Conservation (phyloP, 1,284 basidiomycete species). For the Papiliotrema nemorosa region DNA sequence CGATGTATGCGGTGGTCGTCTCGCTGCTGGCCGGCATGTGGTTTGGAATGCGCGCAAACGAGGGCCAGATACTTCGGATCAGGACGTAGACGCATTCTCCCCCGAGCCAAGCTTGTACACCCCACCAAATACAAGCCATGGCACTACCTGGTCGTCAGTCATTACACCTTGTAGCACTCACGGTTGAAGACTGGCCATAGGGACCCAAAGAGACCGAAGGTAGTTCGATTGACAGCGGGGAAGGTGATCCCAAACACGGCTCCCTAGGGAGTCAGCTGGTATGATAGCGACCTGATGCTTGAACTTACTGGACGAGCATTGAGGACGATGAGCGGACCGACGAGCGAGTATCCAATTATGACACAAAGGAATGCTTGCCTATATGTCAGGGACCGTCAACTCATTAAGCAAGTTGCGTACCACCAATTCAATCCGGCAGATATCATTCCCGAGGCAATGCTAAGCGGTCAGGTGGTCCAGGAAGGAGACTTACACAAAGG, state of each 20-base stretch:
- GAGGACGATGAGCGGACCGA: conserved; percentile 69
- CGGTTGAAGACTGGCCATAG: conserved; percentile 80
- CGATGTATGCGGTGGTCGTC: conserved; percentile 43
- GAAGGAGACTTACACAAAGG: too few relatives aligned
- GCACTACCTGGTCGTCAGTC: conserved; percentile 15
- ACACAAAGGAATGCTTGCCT: conserved; percentile 61
- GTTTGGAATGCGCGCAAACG: conserved; percentile 66
- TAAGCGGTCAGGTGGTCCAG: too few relatives aligned
- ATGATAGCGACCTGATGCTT: conserved; percentile 14
- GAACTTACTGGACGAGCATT: conserved; percentile 69
- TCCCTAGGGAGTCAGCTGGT: conserved; percentile 10
- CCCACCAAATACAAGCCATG: conserved; percentile 64
- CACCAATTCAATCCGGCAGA: conserved; percentile 73
- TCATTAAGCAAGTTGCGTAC: conserved; percentile 53
- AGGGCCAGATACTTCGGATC: conserved; percentile 68
- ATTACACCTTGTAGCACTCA: conserved; percentile 32
- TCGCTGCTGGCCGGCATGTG: conserved; percentile 62
- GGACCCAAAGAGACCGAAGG: conserved; percentile 66
- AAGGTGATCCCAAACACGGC: conserved; percentile 77
- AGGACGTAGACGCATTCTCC: conserved; percentile 64
- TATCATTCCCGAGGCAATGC: conserved; percentile 62
- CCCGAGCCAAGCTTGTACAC: conserved; percentile 75
- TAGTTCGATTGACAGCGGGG: conserved; percentile 68
- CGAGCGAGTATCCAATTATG: conserved; percentile 69
- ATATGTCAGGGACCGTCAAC: neutral